phyloP scores from a whole-genome alignment of 768 basidiomycete genomes.

The Lactarius sanguifluus region DNA sequence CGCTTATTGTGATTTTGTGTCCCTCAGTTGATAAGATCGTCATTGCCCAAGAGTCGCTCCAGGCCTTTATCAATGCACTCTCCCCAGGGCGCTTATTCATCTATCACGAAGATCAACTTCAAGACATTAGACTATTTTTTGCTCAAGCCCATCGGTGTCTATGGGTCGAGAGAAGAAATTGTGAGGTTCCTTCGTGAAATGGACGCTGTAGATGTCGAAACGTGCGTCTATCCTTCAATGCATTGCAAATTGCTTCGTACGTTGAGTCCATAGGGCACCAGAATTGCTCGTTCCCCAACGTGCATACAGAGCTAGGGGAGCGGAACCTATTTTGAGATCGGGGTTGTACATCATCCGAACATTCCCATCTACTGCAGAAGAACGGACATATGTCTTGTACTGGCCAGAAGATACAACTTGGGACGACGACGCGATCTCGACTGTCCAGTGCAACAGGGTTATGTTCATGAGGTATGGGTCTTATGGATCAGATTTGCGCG shows the following conservation, averaged over 20 bases:
- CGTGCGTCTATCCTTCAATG: conserved; percentile 37
- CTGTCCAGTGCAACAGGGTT: conserved; percentile 51
- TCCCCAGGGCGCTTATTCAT: conserved; percentile 51
- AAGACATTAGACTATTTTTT: conserved; percentile 44
- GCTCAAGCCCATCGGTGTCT: conserved; percentile 54
- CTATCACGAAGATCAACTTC: conserved; percentile 57
- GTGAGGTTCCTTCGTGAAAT: conserved; percentile 41
- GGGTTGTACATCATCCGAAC: conserved; percentile 47
- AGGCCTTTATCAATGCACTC: conserved; percentile 47
- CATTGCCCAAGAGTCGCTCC: conserved; percentile 51
- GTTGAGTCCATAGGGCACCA: conserved; percentile 21
- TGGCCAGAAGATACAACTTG: conserved; percentile 64
- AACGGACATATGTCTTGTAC: conserved; percentile 48
- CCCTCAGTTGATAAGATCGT: conserved; percentile 57
- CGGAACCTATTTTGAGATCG: conserved; percentile 42
- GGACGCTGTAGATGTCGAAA: conserved; percentile 38
- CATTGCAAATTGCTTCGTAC: background rate
- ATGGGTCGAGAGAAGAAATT: conserved; percentile 46
- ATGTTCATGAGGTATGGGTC: conserved; percentile 59
- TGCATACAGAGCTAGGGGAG: conserved; percentile 16
- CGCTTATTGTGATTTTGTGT: background rate
- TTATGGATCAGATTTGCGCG: conserved; percentile 27
- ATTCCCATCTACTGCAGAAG: conserved; percentile 24
- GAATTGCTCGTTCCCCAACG: conserved; percentile 22
- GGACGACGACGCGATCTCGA: conserved; percentile 47